phyloP scores from a whole-genome alignment of 139 green algal genomes.

The Picochlorum sp. region DNA sequence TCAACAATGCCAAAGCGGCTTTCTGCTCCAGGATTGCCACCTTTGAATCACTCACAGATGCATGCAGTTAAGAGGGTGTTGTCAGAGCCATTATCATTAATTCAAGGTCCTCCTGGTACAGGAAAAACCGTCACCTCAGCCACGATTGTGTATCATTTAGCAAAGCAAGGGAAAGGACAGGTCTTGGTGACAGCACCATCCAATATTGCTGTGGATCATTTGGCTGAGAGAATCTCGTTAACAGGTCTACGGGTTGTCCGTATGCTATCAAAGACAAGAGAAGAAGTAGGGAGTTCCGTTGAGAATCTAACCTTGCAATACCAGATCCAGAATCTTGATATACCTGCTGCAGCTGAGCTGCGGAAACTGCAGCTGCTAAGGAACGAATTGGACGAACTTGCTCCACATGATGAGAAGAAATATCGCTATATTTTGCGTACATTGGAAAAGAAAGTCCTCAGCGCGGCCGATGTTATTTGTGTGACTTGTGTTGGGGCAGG shows the following conservation, averaged over 20 bases:
- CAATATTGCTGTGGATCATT: constrained; percentile 97
- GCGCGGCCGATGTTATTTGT: constrained; percentile 80
- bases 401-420: constrained; percentile 78
- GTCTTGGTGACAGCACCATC: constrained; percentile 90
- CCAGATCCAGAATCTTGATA: constrained; percentile 72
- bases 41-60: constrained; percentile 88
- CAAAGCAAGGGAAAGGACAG: constrained; percentile 54
- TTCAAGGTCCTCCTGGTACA: constrained; percentile 84
- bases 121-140: constrained; percentile 98
- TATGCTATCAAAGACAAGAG: constrained; percentile 78
- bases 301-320: constrained; percentile 97
- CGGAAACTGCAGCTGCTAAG: constrained; percentile 84
- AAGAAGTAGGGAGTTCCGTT: constrained; percentile 71
- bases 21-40: constrained; percentile 77
- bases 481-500: constrained; percentile 86
- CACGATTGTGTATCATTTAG: constrained; percentile 91
- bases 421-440: constrained; percentile 48
- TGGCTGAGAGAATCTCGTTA: constrained; percentile 83
- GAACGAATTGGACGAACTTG: constrained; percentile 80
- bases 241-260: constrained; percentile 94
- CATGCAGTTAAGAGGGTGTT: constrained; percentile 68
- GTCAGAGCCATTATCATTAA: constrained; percentile 73
- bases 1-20: constrained; percentile 42
- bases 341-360: constrained; percentile 68
- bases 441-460: constrained; percentile 80